Conservation (phyloP, 2,329 filamentous ascomycete species). For the Calonectria pseudoturangicola region DNA sequence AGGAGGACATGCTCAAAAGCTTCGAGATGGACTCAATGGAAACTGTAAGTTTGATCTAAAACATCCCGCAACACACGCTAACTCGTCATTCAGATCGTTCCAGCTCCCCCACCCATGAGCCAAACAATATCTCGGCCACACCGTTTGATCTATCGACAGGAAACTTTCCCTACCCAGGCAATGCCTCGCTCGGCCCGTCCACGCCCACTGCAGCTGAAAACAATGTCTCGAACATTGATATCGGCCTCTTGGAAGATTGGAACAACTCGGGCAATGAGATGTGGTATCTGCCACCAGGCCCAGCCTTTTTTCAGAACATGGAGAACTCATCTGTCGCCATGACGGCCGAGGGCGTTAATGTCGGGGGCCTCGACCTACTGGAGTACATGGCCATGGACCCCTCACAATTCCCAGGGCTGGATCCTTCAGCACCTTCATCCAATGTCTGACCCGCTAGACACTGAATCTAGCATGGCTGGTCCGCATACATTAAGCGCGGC, state of each 20-base stretch:
- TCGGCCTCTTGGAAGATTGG: constrained; percentile 73
- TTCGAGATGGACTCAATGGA: constrained; percentile 63
- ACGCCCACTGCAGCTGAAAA: constrained; percentile 66
- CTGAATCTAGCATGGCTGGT: not conserved
- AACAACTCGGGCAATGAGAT: constrained; percentile 74
- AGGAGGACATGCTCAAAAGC: constrained; percentile 62
- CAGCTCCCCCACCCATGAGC: constrained; percentile 57
- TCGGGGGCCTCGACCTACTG: constrained; percentile 79
- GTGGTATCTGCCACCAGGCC: constrained; percentile 80
- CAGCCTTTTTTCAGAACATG: constrained; percentile 79
- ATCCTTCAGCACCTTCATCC: constrained; percentile 53
- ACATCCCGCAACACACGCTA: constrained; percentile 37
- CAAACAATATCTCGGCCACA: constrained; percentile 76
- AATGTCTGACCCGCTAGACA: constrained; percentile 23
- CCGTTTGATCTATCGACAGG: constrained; percentile 75
- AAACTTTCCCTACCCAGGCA: constrained; percentile 72
- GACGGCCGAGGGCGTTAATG: constrained; percentile 80
- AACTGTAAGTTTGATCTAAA: constrained; percentile 58
- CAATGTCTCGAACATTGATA: constrained; percentile 58
- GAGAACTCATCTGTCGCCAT: constrained; percentile 77
- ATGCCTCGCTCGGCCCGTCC: constrained; percentile 69
- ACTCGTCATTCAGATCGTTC: constrained; percentile 58
- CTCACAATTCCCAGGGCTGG: constrained; percentile 62
- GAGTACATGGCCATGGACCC: constrained; percentile 81
- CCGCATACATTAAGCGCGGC: not conserved